Evolutionary conservation across 169 alveolate species (phyloP).

Genomic region (Babesia bigemina): DNA sequence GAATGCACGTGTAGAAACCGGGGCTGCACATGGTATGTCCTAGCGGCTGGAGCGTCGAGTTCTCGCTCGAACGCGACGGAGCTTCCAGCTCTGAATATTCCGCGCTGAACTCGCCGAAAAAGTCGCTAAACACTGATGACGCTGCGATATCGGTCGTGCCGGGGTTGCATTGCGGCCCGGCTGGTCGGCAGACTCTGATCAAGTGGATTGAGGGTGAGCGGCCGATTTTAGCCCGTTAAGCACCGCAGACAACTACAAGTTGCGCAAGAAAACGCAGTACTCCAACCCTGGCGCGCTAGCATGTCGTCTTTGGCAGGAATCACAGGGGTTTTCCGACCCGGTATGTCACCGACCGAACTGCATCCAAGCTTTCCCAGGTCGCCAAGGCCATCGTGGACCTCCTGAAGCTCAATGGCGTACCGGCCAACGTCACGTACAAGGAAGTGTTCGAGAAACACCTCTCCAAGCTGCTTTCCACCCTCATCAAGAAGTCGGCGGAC

Average conservation of each 20-base stretch:
- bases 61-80: constrained; percentile 24
- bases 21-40: constrained; percentile 43
- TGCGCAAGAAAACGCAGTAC: constrained; percentile 69
- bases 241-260: constrained; percentile 71
- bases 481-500: constrained; percentile 60
- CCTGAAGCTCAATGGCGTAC: constrained; percentile 72
- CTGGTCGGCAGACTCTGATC: constrained; percentile 77
- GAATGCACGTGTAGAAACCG: background rate
- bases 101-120: background rate
- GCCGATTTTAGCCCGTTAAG: background rate
- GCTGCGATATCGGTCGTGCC: constrained; percentile 40
- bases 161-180: constrained; percentile 83
- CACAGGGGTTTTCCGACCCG: constrained; percentile 78
- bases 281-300: constrained; percentile 78
- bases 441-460: constrained; percentile 71
- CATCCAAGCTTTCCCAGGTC: constrained; percentile 6
- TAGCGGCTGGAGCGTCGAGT: constrained; percentile 62
- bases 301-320: constrained; percentile 79
- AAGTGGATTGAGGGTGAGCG: constrained; percentile 79
- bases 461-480: constrained; percentile 67
- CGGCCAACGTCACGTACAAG: constrained; percentile 75
- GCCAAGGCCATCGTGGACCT: constrained; percentile 76
- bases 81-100: constrained; percentile 20
- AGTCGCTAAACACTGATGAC: constrained; percentile 5
- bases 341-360: constrained; percentile 1